phyloP scores from a whole-genome alignment of 768 basidiomycete genomes.

The Jaapia argillacea region DNA sequence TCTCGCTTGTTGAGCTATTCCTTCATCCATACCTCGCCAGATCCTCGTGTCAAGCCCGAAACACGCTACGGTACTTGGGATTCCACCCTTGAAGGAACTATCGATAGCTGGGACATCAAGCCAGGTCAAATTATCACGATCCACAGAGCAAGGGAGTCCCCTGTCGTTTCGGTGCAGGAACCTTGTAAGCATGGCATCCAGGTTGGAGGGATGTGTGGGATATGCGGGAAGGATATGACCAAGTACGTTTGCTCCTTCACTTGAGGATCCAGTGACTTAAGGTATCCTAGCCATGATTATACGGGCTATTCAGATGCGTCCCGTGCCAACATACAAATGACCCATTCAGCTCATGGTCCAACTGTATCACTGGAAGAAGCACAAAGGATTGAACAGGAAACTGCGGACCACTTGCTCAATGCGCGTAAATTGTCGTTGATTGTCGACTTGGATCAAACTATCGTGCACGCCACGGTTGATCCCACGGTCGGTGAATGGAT shows the following conservation, averaged over 20 bases:
- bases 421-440: conserved; percentile 83
- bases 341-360: conserved; percentile 84
- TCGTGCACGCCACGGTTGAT: conserved; percentile 97
- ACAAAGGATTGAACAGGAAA: conserved; percentile 76
- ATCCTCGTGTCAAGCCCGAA: conserved; percentile 41
- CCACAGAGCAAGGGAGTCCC: conserved; percentile 45
- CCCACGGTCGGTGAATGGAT: conserved; percentile 99
- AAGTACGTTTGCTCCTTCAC: conserved; percentile 39
- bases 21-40: conserved; percentile 47
- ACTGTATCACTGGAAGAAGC: conserved; percentile 92
- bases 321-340: conserved; percentile 88
- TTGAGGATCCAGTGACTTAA: conserved; percentile 9
- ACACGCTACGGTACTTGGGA: conserved; percentile 89
- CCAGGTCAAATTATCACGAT: conserved; percentile 54
- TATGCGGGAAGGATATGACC: conserved; percentile 95
- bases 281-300: conserved; percentile 58
- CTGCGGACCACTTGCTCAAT: conserved; percentile 66
- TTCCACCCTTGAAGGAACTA: conserved; percentile 68
- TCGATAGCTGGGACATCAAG: conserved; percentile 63
- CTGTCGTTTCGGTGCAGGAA: conserved; percentile 64
- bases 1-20: conserved; percentile 78
- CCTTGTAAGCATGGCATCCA: conserved; percentile 97
- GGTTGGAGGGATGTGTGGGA: conserved; percentile 81
- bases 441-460: conserved; percentile 98
- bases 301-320: conserved; percentile 81